A percentile compares a stretch with the other conserved stretches of the same genome.
Conservation (phyloP, 2,329 filamentous ascomycete species). For the Talaromyces sp. region DNA sequence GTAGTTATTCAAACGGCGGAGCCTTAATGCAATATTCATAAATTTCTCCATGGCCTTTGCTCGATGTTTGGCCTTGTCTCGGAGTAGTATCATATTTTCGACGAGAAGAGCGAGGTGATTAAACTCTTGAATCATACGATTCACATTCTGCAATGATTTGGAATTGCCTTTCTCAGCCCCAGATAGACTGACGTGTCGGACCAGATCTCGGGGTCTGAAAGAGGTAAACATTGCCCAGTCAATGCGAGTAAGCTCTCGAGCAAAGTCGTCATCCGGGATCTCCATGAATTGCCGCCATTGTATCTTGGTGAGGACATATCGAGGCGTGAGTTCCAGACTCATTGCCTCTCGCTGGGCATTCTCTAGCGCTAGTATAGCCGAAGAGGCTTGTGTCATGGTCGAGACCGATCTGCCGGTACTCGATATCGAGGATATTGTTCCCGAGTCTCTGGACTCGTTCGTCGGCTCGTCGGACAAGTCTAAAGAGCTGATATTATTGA, state of each 20-base stretch:
- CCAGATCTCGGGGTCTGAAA: slow-evolving; percentile 86
- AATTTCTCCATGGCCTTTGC: slow-evolving; percentile 91
- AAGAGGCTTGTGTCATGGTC: slow-evolving; percentile 41
- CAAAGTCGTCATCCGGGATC: slow-evolving; percentile 76
- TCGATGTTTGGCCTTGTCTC: slow-evolving; percentile 94
- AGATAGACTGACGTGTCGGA: slow-evolving; percentile 81
- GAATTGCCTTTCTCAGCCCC: slow-evolving; percentile 51
- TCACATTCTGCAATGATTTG: slow-evolving; percentile 77
- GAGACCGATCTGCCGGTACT: slow-evolving; percentile 38
- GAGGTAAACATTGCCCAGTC: slow-evolving; percentile 99
- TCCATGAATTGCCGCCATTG: slow-evolving; percentile 92
- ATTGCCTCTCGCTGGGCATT: slow-evolving; percentile 77
- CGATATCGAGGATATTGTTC: slow-evolving; percentile 38
- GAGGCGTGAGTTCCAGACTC: slow-evolving; percentile 65
- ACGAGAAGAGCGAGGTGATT: slow-evolving; percentile 83
- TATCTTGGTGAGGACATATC: slow-evolving; percentile 70
- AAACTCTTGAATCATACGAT: slow-evolving; percentile 91
- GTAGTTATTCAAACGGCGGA: slow-evolving; percentile 93
- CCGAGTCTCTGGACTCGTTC: slow-evolving; percentile 38
- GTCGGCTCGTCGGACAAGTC: slow-evolving; percentile 39
- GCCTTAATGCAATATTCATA: slow-evolving; percentile 79
- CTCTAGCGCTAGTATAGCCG: slow-evolving; percentile 49
- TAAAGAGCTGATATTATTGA: slow-evolving; percentile 37
- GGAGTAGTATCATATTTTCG: slow-evolving; percentile 76
- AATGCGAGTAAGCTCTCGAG: slow-evolving; percentile 87